Base-by-base conservation (phyloP, 108 stramenopile genomes). In the Skeletonema grethae region DNA sequence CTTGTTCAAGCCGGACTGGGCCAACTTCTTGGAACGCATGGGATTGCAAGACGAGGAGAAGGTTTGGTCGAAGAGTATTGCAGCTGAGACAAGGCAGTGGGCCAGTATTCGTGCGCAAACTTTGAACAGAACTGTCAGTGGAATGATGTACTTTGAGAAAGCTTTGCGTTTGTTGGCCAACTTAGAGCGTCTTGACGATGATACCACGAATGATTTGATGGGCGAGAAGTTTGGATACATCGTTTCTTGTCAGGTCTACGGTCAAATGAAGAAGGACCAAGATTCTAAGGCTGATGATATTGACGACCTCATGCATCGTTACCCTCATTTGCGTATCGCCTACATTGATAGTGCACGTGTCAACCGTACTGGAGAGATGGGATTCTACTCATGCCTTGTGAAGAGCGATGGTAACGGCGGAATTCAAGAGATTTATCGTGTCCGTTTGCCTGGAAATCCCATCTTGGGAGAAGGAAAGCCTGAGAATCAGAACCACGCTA, bases 81-180 rank as follows among this genome's bases (percentile, higher is more conserved):
- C 88, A 31, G 72, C 95, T 36, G 96, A 97, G 72, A 96, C 95
- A 3, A 80, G 97, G 29, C 87, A 94, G 48, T 99, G 98, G 98
- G 97, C 98, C 12, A 97, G 97, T 70, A 88, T 97, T 69, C 90
- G 98, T 48, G 95, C 97, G 16, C 98, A 99, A 81, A 98, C 98
- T 7, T 83, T 99, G 64, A 86, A 88, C 32, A 82, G 98, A 58
- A 99, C 98, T 12, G 96, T 98, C 28, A 96, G 90, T 58, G 98
- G 98, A 28, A 99, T 99, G 95, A 99, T 99, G 98, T 96, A 97
- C 79, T 95, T 91, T 67, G 98, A 99, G 80, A 96, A 96, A 63
- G 97, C 98, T 12, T 84, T 98, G 12, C 93, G 95, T 29, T 83
- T 99, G 36, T 84, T 99, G 24, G 97, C 95, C 3, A 91, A 94